Conservation (phyloP, 306 rosid genomes). For the Delonix regia region DNA sequence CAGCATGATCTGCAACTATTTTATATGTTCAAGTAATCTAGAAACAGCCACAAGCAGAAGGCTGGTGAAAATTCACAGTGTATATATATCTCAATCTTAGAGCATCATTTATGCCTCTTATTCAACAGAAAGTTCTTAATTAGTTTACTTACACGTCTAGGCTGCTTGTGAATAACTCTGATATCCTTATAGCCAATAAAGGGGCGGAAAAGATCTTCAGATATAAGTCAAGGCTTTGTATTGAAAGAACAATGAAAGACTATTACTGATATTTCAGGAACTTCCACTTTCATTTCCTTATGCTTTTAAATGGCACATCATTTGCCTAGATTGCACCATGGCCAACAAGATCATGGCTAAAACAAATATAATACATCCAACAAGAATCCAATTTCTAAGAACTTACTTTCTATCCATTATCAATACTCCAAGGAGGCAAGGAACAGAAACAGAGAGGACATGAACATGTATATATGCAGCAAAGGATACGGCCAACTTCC, state of each 20-base stretch:
- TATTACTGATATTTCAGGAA: slow-evolving; percentile 23
- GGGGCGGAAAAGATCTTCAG: slow-evolving; percentile 77
- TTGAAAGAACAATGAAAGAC: slow-evolving; percentile 21
- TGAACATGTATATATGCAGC: neutral
- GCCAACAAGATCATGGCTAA: neutral
- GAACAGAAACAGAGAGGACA: slow-evolving; percentile 3
- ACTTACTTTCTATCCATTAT: slow-evolving; percentile 10
- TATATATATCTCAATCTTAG: neutral
- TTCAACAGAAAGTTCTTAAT: slow-evolving; percentile 9
- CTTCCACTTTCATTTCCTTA: slow-evolving; percentile 30
- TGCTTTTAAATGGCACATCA: slow-evolving; percentile 19
- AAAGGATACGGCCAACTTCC: slow-evolving; percentile 93
- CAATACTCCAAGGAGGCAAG: neutral
- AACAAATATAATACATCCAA: neutral
- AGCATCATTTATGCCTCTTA: neutral
- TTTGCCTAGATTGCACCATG: slow-evolving; percentile 5
- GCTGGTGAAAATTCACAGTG: neutral
- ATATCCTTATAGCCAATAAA: slow-evolving; percentile 77
- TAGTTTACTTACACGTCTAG: slow-evolving; percentile 72
- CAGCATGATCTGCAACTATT: neutral
- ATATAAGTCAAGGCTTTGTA: slow-evolving; percentile 59
- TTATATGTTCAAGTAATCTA: neutral
- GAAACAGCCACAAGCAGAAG: neutral
- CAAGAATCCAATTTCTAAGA: slow-evolving; percentile 14
- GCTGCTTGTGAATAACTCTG: slow-evolving; percentile 80